Evolutionary conservation across 306 rosid genomes (phyloP), one percentile per base, ranked within the genome.

Genomic region (Canavalia gladiata): DNA sequence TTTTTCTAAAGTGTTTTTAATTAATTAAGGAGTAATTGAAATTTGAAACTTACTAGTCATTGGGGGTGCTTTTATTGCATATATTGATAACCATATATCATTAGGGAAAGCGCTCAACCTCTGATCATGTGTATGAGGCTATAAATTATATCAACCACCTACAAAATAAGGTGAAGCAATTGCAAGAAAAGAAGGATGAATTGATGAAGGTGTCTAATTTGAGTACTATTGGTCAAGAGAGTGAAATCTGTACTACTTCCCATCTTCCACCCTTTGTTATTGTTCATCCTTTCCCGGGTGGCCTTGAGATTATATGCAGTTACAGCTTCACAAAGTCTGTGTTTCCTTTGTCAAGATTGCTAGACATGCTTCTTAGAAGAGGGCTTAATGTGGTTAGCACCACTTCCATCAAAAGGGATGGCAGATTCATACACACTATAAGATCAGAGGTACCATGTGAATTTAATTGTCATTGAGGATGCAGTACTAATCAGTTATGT

Each of bases 91-190:
- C 56, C 25, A 18, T 18, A 18, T 4, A 70, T 54, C 7, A 81
- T 50, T 4, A 84, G 97, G 98, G 97, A 77, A 94, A 89, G 54
- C 93, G 97, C 45, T 86, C 97, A 2, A 72, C 66, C 63, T 82
- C 92, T 0, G 94, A 94, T 87, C 90, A 89, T 56, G 69, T 92
- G 55, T 25, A 83, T 45, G 97, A 82, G 83, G 95, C 97, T 4
- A 89, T 80, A 65, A 88, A 88, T 69, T 88, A 91, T 6, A 90
- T 92, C 77, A 85, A 86, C n/a, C 86, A 90, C 35, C 7, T 83
- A 31, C 65, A 79, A 74, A 77, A 69, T 59, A 88, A 83, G 81
- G 89, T 89, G 56, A 71, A 86, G 72, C 84, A 76, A 31, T 76
- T 88, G 74, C 31, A 65, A 65, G 63, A 10, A 28, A 86, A 78